A percentile compares a stretch with the other conserved stretches of the same genome.
These are phyloP conservation scores for Solanum etuberosum DNA, from an alignment of 257 asterid species.

Conservation along the genomic window DNA sequence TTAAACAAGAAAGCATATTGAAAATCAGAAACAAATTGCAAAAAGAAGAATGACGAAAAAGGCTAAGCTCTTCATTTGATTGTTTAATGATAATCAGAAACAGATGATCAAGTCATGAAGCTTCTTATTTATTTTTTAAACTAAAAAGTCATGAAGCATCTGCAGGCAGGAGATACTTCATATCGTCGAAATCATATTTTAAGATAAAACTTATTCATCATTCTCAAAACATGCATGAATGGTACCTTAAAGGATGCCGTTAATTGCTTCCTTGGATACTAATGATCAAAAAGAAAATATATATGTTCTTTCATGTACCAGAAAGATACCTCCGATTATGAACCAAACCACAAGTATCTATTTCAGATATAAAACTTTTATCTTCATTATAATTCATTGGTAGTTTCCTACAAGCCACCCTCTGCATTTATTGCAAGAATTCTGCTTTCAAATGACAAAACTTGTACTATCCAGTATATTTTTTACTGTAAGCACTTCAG, in stretches of 20 bases:
- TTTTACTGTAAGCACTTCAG: not conserved
- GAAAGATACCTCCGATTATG: not conserved
- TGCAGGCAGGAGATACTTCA: not conserved
- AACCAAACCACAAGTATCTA: not conserved
- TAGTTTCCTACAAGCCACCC: not conserved
- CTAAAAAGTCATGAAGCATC: not conserved
- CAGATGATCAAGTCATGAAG: not conserved
- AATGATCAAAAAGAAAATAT: not conserved
- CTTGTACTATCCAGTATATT: not conserved
- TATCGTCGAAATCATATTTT: not conserved
- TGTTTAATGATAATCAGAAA: not conserved
- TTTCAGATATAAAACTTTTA: not conserved
- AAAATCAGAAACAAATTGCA: not conserved
- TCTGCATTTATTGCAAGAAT: not conserved
- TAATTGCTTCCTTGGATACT: not conserved
- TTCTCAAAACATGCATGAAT: not conserved
- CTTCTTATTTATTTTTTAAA: not conserved
- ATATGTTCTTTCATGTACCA: not conserved
- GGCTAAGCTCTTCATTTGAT: not conserved
- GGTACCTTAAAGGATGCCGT: not conserved
- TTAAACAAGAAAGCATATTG: not conserved
- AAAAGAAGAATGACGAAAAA: not conserved
- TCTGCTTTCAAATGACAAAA: not conserved
- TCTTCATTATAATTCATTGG: not conserved
- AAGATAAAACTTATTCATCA: not conserved